Evolutionary conservation across 768 basidiomycete species (phyloP).

Genomic region (Mycena latifolia): DNA sequence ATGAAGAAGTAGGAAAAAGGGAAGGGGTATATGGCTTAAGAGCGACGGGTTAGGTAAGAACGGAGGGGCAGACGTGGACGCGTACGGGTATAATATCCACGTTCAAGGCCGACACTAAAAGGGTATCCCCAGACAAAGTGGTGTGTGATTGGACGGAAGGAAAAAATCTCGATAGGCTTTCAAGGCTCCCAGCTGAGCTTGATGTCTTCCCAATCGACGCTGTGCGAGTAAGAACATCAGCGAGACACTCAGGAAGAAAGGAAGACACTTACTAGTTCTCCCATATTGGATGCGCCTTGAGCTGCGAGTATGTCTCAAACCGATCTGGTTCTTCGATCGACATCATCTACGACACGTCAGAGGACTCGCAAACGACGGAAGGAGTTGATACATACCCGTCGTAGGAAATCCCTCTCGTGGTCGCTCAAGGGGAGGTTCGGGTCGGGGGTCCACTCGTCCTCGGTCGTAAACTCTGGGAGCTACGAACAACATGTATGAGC

Average conservation of each 20-base stretch:
- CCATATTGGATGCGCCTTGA: constrained; percentile 14
- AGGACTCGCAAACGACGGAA: neutral
- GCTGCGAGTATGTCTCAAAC: neutral
- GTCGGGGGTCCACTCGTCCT: neutral
- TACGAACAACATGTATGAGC: neutral
- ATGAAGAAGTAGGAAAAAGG: neutral
- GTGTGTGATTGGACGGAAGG: too few species aligned
- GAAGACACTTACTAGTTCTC: neutral
- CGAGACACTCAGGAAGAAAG: too few species aligned
- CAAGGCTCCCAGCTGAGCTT: too few species aligned
- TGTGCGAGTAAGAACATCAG: too few species aligned
- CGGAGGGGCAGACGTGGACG: too few species aligned
- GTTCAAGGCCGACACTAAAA: too few species aligned
- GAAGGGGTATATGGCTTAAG: neutral
- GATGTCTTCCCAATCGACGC: too few species aligned
- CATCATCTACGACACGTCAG: neutral
- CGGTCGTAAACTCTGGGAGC: neutral
- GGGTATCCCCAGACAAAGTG: too few species aligned
- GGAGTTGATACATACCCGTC: neutral
- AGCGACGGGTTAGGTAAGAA: too few species aligned
- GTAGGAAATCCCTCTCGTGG: neutral
- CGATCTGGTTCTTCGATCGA: neutral
- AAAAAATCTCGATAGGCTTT: too few species aligned
- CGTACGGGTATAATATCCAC: too few species aligned
- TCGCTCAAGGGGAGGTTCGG: neutral